Evolutionary conservation across 208 protist species (phyloP), one percentile per base, ranked within the genome.

Genomic region (Leishmania braziliensis): DNA sequence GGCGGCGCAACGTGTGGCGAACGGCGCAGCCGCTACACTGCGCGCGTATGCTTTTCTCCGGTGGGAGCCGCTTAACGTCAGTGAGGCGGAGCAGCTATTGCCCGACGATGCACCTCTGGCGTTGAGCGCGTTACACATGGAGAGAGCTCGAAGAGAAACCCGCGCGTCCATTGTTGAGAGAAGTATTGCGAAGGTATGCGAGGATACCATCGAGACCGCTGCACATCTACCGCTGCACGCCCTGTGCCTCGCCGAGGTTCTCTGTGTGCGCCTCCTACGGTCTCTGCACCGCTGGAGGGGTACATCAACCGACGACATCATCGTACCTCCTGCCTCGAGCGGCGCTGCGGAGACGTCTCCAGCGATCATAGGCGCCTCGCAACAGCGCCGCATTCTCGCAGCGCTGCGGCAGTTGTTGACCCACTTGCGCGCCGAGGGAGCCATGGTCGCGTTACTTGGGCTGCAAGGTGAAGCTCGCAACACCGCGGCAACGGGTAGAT

Each of bases 41-140:
- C 51, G 16, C 73, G 66, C 80, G 5, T 79, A 83, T 76, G 74
- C 54, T 29, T 74, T 26, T 8, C 73, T 83, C 63, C 80, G 80
- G 36, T 83, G 80, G 80, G 51, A 5, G 23, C 51, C 73, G 70
- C 26, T 43, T 16, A 36, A 48, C 58, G 20, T 51, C 43, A 48
- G 26, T 50, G 68, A 72, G 43, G 36, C 23, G 36, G 23, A 72
- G 6, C 23, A 29, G 23, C 43, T 48, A 26, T 0, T 33, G 18
- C 1, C 3, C 12, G 14, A 46, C 3, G 77, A 20, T 43, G 77
- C 36, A 48, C 0, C 54, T 20, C 16, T 20, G 29, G n/a, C 10
- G 20, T 23, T 36, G 71, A 16, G 9, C 50, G 29, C 33, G 23
- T 4, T 9, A 39, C n/a, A 2, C 16, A 5, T 6, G 29, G 50